phyloP scores from a whole-genome alignment of 2,329 filamentous ascomycete species.

The Claviceps arundinis region DNA sequence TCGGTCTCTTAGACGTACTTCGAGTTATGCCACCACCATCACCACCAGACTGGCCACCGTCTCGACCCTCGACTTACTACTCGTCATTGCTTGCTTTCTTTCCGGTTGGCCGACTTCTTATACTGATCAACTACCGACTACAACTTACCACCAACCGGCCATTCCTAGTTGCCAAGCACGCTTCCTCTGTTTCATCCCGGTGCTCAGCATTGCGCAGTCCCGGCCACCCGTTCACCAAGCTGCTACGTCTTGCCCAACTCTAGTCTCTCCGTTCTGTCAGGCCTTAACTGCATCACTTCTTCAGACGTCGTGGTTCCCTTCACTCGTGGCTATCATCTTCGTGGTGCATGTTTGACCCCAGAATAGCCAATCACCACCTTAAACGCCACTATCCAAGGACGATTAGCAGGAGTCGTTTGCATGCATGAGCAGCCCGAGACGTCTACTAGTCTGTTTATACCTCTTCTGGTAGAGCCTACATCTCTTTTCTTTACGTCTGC shows the following conservation, averaged over 20 bases:
- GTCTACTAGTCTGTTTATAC: conserved; percentile 6
- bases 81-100: not conserved
- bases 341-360: conserved; percentile 19
- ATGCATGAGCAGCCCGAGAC: conserved; percentile 17
- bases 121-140: not conserved
- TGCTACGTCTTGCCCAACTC: not conserved
- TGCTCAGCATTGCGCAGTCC: conserved; percentile 12
- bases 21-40: not conserved
- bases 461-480: conserved; percentile 3
- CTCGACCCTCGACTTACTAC: not conserved
- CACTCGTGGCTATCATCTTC: conserved; percentile 18
- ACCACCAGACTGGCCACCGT: not conserved
- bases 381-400: conserved; percentile 16
- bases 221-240: conserved; percentile 8
- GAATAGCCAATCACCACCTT: conserved; percentile 22
- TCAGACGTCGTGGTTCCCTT: conserved; percentile 16
- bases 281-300: not conserved
- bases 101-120: not conserved
- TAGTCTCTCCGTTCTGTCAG: not conserved
- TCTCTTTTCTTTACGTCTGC: not conserved
- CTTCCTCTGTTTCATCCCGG: conserved; percentile 6
- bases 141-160: not conserved
- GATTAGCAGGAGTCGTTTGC: conserved; percentile 12
- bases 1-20: not conserved
- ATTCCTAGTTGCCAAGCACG: not conserved